phyloP scores from a whole-genome alignment of 2,329 filamentous ascomycete genomes.

The Teratosphaeria destructans region DNA sequence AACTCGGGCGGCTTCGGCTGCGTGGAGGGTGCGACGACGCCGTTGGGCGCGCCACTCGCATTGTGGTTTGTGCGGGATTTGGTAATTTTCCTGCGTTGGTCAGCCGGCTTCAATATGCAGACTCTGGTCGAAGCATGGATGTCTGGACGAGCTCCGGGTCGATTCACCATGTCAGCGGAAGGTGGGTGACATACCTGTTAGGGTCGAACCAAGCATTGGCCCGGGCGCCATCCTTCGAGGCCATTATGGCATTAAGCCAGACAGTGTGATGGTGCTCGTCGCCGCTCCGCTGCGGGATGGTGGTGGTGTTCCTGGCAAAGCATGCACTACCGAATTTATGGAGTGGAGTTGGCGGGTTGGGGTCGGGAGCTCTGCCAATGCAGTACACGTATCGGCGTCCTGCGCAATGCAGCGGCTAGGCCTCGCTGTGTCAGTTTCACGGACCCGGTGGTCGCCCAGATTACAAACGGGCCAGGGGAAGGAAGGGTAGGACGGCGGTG shows the following conservation, averaged over 20 bases:
- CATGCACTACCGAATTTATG: background rate
- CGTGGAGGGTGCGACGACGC: slow-evolving; percentile 8
- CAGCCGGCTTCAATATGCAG: slow-evolving; percentile 14
- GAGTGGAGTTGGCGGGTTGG: background rate
- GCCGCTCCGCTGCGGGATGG: background rate
- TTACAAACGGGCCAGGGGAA: background rate
- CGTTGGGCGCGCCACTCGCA: background rate
- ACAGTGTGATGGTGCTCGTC: background rate
- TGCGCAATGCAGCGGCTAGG: background rate
- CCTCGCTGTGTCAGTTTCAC: background rate
- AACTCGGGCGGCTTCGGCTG: slow-evolving; percentile 34
- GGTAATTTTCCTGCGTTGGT: background rate
- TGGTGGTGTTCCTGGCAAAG: background rate
- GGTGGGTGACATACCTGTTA: slow-evolving; percentile 18
- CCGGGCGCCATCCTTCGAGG: background rate
- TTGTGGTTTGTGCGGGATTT: background rate
- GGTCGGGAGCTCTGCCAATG: background rate
- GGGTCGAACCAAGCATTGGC: slow-evolving; percentile 51
- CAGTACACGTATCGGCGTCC: background rate
- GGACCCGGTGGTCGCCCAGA: background rate
- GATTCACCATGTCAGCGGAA: background rate
- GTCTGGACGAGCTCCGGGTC: background rate
- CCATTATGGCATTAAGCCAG: background rate
- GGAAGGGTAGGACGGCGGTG: background rate
- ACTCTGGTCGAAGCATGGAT: too few species aligned